Percentiles rank a stretch among this genome's conserved stretches.
phyloP scores from a whole-genome alignment of 139 green algal species.

The Chlamydomonas sphaeroides region DNA sequence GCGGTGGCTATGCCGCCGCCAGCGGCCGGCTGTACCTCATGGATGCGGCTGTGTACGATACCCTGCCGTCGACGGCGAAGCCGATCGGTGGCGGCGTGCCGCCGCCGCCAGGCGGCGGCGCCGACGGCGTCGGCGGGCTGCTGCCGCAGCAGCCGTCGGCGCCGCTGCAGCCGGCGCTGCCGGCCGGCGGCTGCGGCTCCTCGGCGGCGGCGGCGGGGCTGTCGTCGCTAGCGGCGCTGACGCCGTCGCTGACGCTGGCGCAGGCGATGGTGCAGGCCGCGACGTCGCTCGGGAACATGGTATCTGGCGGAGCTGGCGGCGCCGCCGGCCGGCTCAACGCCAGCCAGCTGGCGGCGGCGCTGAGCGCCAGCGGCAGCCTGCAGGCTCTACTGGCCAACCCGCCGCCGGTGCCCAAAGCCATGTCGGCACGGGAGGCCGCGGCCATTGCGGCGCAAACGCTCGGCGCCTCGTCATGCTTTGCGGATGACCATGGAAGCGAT shows the following conservation, averaged over 20 bases:
- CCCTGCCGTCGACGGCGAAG: constrained; percentile 16
- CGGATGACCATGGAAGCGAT: no score
- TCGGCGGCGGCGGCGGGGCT: neutral
- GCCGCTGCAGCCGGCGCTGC: neutral
- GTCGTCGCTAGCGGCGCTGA: neutral
- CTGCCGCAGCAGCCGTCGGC: neutral
- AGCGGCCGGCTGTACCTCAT: constrained; percentile 12
- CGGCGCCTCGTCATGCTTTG: no score
- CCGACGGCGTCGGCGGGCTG: neutral
- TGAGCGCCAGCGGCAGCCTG: constrained; percentile 10
- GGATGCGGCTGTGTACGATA: constrained; percentile 18
- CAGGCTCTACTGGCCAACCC: neutral
- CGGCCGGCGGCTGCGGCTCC: neutral
- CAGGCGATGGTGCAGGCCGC: constrained; percentile 38
- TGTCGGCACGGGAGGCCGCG: constrained; percentile 29
- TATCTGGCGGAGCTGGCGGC: neutral
- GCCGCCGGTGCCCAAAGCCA: constrained; percentile 9
- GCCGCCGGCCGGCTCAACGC: neutral
- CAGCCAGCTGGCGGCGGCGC: constrained; percentile 17
- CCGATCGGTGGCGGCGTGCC: constrained; percentile 21
- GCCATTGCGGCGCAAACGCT: constrained; percentile 25
- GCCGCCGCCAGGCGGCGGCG: constrained; percentile 1
- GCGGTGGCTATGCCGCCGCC: no score
- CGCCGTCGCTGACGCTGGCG: constrained; percentile 17
- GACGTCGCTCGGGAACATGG: constrained; percentile 27